These are phyloP conservation scores for Melanogaster broomeanus DNA, from an alignment of 768 basidiomycete species.

Conservation along the genomic window DNA sequence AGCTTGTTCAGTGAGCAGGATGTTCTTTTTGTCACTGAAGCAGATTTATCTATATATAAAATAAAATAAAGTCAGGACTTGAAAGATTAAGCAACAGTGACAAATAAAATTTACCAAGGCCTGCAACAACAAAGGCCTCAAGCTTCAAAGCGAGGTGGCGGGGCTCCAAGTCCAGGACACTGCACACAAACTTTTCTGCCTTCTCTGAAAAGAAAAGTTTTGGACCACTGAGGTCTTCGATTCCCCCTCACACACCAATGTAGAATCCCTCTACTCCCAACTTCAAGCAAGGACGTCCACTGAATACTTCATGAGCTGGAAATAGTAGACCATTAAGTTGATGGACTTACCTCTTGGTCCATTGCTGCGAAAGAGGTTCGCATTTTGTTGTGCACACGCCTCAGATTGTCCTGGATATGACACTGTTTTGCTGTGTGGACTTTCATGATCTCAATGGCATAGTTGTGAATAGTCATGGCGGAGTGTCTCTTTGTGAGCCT, in stretches of 20 bases:
- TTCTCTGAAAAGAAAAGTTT: conserved; percentile 6
- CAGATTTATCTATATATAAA: neutral
- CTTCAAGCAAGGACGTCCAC: conserved; percentile 1
- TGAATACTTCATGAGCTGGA: neutral
- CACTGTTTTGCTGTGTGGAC: too few species aligned
- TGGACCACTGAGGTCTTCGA: conserved; percentile 2
- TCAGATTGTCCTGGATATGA: neutral
- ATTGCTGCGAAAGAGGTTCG: neutral
- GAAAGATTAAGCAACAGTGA: too few species aligned
- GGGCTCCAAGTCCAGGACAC: conserved; percentile 1
- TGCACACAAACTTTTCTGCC: conserved; percentile 1
- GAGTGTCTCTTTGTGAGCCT: too few species aligned
- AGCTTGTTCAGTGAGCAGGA: conserved; percentile 7
- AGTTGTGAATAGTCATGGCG: too few species aligned
- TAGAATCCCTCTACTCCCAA: conserved; percentile 8
- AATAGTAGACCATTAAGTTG: neutral
- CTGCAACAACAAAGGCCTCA: conserved; percentile 1
- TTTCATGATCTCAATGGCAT: too few species aligned
- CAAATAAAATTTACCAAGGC: conserved; percentile 2
- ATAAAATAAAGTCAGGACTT: neutral
- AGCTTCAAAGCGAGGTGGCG: neutral
- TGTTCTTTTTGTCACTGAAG: neutral
- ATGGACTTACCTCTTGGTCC: conserved; percentile 5
- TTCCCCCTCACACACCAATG: neutral
- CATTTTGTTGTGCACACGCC: neutral